Percentiles rank a stretch among this genome's conserved stretches.
phyloP scores from a whole-genome alignment of 371 early-diverging fungal species.

The Mucor saturninus region DNA sequence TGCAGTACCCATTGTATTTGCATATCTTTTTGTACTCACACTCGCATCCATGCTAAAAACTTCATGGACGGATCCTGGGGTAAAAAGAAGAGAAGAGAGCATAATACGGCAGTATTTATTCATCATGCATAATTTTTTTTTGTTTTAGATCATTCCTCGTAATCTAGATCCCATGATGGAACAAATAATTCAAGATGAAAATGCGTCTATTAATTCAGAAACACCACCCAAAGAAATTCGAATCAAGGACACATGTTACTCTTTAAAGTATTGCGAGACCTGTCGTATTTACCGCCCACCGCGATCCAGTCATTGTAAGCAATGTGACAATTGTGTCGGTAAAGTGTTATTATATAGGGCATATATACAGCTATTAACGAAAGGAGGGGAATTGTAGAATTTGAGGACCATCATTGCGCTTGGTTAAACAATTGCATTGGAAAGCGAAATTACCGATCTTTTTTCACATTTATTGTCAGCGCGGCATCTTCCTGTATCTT shows the following conservation, averaged over 20 bases:
- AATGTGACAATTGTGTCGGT: conserved; percentile 92
- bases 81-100: too few relatives aligned
- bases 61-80: conserved; percentile 91
- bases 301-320: conserved; percentile 84
- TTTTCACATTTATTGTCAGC: conserved; percentile 74
- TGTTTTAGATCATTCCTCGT: conserved; percentile 69
- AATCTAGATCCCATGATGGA: conserved; percentile 62
- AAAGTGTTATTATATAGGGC: conserved; percentile 9
- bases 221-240: conserved; percentile 60
- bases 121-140: neutral
- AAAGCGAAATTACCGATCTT: conserved; percentile 86
- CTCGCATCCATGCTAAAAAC: conserved; percentile 80
- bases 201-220: conserved; percentile 44
- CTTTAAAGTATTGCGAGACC: conserved; percentile 88
- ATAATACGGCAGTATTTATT: too few relatives aligned
- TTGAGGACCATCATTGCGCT: conserved; percentile 92
- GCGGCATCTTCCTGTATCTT: conserved; percentile 61
- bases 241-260: conserved; percentile 66
- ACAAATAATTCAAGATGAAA: conserved; percentile 24
- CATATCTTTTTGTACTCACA: conserved; percentile 70
- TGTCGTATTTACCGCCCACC: conserved; percentile 90
- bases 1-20: conserved; percentile 74
- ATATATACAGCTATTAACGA: too few relatives aligned
- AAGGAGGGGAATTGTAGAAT: conserved; percentile 51
- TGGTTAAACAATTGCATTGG: conserved; percentile 96